Evolutionary conservation across 1,284 basidiomycete species (phyloP).

Genomic region (Ceraceosorus guamensis): DNA sequence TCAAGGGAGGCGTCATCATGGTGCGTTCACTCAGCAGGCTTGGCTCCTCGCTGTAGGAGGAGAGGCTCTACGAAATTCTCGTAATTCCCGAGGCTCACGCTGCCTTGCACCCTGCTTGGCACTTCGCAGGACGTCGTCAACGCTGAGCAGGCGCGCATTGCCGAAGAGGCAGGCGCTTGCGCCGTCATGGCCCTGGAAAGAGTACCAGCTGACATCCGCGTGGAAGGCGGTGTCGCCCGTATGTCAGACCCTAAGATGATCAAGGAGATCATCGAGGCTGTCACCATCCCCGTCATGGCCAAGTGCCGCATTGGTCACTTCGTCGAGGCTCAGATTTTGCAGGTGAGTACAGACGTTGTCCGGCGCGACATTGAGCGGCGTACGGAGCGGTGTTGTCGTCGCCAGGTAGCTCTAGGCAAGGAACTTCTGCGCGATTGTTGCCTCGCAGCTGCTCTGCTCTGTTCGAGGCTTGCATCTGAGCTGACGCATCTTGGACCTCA

Average conservation of each 20-base stretch:
- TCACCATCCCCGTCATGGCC: constrained; percentile 51
- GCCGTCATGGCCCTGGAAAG: constrained; percentile 86
- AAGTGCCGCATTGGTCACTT: constrained; percentile 95
- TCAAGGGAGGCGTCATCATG: constrained; percentile 51
- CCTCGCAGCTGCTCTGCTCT: neutral
- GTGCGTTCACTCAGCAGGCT: constrained; percentile 44
- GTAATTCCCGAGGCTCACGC: neutral
- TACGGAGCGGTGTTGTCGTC: no score
- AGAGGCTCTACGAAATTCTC: neutral
- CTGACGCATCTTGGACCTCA: no score
- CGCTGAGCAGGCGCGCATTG: constrained; percentile 82
- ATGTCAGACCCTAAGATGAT: constrained; percentile 81
- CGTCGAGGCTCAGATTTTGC: constrained; percentile 65
- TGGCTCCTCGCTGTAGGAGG: neutral
- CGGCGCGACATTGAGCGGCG: no score
- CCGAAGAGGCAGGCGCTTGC: constrained; percentile 93
- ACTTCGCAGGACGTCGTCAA: constrained; percentile 55
- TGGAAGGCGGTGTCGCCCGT: constrained; percentile 46
- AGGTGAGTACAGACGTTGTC: neutral
- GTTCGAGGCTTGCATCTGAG: no score
- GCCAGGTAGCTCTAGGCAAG: neutral
- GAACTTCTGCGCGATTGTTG: neutral
- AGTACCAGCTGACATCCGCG: constrained; percentile 82
- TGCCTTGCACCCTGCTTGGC: no score
- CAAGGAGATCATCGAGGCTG: constrained; percentile 75